A percentile compares a stretch with the other conserved stretches of the same genome.
phyloP scores from a whole-genome alignment of 2,329 filamentous ascomycete species.

The Monilinia aucupariae region DNA sequence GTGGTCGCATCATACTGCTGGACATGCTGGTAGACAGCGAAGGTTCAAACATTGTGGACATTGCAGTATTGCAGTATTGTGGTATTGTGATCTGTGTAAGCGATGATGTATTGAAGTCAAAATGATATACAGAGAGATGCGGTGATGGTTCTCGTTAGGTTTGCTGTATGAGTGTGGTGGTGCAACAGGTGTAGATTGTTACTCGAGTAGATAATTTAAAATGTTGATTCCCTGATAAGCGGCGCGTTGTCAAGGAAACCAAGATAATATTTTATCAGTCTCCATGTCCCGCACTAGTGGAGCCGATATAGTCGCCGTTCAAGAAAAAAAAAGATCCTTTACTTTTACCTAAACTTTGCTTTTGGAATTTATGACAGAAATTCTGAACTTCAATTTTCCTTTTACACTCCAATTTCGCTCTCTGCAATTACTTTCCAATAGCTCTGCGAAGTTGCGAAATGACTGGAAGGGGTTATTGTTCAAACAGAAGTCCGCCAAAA shows the following conservation, averaged over 20 bases:
- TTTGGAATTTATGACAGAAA: conserved; percentile 4
- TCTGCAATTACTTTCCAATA: not conserved
- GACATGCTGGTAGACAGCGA: conserved; percentile 56
- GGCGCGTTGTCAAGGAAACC: conserved; percentile 20
- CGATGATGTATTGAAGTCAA: not conserved
- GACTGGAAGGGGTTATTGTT: conserved; percentile 22
- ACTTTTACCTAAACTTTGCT: conserved; percentile 1
- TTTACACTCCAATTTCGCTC: not conserved
- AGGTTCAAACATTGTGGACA: conserved; percentile 61
- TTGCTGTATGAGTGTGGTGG: too few relatives aligned
- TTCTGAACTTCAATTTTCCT: not conserved
- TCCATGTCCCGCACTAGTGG: conserved; percentile 2
- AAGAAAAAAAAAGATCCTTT: conserved; percentile 6
- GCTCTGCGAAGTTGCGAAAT: conserved; percentile 23
- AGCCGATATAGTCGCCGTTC: conserved; percentile 3
- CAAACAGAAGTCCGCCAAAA: conserved; percentile 29
- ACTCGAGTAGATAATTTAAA: not conserved
- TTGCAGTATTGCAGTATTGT: too few relatives aligned
- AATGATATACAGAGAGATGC: not conserved
- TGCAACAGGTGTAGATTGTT: not conserved
- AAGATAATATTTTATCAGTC: conserved; percentile 7
- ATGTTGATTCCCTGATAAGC: not conserved
- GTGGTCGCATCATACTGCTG: conserved; percentile 41
- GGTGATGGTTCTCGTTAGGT: not conserved
- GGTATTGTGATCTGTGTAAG: not conserved